Percentiles rank a stretch among this genome's conserved stretches.
Evolutionary conservation across 257 asterid genomes (phyloP).

Genomic region (Perilla frutescens): DNA sequence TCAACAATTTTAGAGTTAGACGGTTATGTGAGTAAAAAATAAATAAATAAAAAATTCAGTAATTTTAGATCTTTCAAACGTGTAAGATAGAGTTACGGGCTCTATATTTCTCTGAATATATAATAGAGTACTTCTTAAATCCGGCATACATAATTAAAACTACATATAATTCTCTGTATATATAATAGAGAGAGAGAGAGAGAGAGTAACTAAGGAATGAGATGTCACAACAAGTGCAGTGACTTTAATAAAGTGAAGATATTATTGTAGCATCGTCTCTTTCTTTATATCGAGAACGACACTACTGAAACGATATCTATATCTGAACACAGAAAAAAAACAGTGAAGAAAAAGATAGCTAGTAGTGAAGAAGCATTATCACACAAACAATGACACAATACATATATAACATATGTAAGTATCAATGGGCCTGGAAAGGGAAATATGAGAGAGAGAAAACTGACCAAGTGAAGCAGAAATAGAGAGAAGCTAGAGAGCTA

Average conservation of each 20-base stretch:
- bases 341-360: neutral
- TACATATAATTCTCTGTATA: too few relatives aligned
- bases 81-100: too few relatives aligned
- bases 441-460: conserved; percentile 22
- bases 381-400: neutral
- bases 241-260: conserved; percentile 38
- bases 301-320: neutral
- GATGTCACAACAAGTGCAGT: conserved; percentile 20
- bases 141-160: too few relatives aligned
- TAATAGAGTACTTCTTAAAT: too few relatives aligned
- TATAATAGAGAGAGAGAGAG: neutral
- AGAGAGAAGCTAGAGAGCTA: neutral
- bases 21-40: too few relatives aligned
- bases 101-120: too few relatives aligned
- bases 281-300: conserved; percentile 36
- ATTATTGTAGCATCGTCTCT: conserved; percentile 32
- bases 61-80: too few relatives aligned
- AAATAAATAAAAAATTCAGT: too few relatives aligned
- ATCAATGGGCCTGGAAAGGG: neutral
- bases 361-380: conserved; percentile 5
- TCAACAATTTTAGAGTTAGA: too few relatives aligned
- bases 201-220: neutral
- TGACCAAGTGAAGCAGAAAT: conserved; percentile 12
- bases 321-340: neutral
- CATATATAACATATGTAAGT: neutral